phyloP scores from a whole-genome alignment of 208 protist genomes.

The Wallacemonas collosoma region DNA sequence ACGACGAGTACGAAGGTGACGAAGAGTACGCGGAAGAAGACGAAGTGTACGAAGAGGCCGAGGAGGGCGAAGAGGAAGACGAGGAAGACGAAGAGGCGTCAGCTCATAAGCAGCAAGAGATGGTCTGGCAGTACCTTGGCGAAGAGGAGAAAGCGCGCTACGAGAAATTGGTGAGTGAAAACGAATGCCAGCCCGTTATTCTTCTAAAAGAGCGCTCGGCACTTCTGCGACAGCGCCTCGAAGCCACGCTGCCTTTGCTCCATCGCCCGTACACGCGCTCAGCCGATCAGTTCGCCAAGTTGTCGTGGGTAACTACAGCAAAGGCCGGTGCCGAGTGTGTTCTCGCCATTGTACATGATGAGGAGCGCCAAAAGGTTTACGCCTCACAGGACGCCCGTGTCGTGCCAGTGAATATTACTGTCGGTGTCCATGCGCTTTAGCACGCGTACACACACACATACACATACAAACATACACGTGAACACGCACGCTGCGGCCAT shows the following conservation, averaged over 20 bases:
- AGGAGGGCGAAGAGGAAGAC: conserved; percentile 30
- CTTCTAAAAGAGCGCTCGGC: conserved; percentile 17
- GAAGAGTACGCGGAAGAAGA: conserved; percentile 14
- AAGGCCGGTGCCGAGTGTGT: conserved; percentile 38
- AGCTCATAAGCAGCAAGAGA: conserved; percentile 29
- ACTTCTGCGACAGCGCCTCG: conserved; percentile 11
- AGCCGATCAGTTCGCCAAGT: conserved; percentile 30
- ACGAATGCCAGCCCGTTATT: conserved; percentile 14
- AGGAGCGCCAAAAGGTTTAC: conserved; percentile 38
- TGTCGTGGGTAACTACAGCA: conserved; percentile 35
- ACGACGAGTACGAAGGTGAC: conserved; percentile 23
- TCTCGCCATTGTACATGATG: conserved; percentile 30
- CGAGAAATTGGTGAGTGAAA: conserved; percentile 12
- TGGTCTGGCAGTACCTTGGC: conserved; percentile 38
- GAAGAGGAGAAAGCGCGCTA: conserved; percentile 52
- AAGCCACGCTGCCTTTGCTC: conserved; percentile 7
- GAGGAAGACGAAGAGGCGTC: conserved; percentile 29
- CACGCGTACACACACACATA: not conserved
- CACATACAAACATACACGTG: too few species aligned
- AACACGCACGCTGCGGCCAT: too few species aligned
- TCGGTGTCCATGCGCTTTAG: conserved; percentile 57
- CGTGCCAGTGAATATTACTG: conserved; percentile 35
- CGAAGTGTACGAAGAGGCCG: conserved; percentile 21
- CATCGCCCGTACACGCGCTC: conserved; percentile 25
- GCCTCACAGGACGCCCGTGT: conserved; percentile 49